phyloP scores from a whole-genome alignment of 2,329 filamentous ascomycete species.

The Cryphonectria parasitica region DNA sequence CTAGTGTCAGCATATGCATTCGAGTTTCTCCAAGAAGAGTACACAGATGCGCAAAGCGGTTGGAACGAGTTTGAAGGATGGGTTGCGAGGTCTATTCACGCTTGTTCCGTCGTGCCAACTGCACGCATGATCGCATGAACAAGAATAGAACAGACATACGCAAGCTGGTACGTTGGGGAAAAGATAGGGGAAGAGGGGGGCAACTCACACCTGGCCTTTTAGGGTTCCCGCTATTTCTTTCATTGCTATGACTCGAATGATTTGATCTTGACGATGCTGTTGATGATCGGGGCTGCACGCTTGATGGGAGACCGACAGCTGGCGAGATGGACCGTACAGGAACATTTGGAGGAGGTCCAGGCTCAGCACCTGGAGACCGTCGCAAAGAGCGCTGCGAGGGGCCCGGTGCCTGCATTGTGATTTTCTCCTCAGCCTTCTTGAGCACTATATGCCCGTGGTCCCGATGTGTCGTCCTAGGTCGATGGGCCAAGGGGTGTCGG shows the following conservation, averaged over 20 bases:
- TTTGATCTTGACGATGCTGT: slow-evolving; percentile 66
- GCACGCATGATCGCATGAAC: slow-evolving; percentile 24
- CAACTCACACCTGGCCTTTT: slow-evolving; percentile 63
- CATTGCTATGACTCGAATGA: slow-evolving; percentile 44
- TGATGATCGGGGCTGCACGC: slow-evolving; percentile 62
- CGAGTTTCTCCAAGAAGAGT: background rate
- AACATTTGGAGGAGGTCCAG: slow-evolving; percentile 60
- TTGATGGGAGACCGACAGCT: slow-evolving; percentile 48
- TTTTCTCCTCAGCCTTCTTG: background rate
- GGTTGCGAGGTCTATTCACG: background rate
- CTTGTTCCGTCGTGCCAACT: slow-evolving; percentile 1
- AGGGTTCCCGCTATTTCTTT: slow-evolving; percentile 47
- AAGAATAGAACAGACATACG: slow-evolving; percentile 24
- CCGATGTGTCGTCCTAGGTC: no score
- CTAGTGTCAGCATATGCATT: slow-evolving; percentile 33
- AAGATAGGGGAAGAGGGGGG: slow-evolving; percentile 15
- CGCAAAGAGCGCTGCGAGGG: slow-evolving; percentile 59
- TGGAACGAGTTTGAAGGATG: background rate
- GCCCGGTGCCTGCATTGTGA: slow-evolving; percentile 55
- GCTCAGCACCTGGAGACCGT: slow-evolving; percentile 66
- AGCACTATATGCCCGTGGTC: background rate
- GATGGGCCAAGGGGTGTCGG: background rate
- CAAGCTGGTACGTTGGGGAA: slow-evolving; percentile 14
- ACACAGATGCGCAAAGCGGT: background rate
- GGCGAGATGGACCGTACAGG: slow-evolving; percentile 65